Conservation (phyloP, 2,329 filamentous ascomycete species). For the Arthrobotrys iridis region DNA sequence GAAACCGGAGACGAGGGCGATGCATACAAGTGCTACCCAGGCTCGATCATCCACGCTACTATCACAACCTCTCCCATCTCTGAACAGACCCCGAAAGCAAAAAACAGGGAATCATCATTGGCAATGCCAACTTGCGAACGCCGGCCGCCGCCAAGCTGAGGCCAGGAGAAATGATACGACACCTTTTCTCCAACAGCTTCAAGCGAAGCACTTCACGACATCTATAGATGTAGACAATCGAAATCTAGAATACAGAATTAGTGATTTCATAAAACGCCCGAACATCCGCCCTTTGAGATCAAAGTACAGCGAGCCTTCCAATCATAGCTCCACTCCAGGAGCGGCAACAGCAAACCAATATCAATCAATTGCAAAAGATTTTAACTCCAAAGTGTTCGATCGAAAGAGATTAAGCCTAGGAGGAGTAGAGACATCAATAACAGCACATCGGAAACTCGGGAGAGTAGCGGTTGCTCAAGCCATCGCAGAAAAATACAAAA, state of each 20-base stretch:
- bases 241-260: conserved; percentile 13
- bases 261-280: conserved; percentile 2
- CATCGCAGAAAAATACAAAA: conserved; percentile 38
- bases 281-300: neutral
- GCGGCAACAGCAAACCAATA: neutral
- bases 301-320: neutral
- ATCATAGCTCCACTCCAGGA: neutral
- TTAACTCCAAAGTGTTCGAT: neutral
- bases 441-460: conserved; percentile 29
- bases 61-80: conserved; percentile 1
- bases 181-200: conserved; percentile 11
- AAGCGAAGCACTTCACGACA: conserved; percentile 10
- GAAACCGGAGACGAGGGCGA: neutral
- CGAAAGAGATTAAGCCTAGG: neutral
- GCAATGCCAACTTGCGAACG: conserved; percentile 27
- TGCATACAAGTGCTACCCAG: conserved; percentile 26
- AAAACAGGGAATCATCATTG: conserved; percentile 27
- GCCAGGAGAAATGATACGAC: conserved; percentile 20
- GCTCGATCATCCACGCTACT: conserved; percentile 17
- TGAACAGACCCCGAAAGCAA: neutral
- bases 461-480: conserved; percentile 27
- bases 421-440: neutral
- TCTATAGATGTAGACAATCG: conserved; percentile 35
- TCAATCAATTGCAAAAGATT: neutral
- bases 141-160: conserved; percentile 28